Evolutionary conservation across 768 basidiomycete species (phyloP).

Genomic region (Fibroporia radiculosa): DNA sequence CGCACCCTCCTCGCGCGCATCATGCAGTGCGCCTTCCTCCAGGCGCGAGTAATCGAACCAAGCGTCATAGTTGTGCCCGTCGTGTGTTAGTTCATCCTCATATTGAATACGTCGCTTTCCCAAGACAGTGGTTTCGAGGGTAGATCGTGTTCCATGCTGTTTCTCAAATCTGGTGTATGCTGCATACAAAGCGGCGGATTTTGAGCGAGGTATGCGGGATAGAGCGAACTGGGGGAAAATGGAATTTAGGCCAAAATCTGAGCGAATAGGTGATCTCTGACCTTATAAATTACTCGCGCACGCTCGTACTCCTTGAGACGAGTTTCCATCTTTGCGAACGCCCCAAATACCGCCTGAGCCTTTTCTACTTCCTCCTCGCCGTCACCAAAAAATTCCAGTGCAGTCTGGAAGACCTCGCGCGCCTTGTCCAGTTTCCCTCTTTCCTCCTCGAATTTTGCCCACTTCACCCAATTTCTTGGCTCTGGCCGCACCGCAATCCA

Average conservation of each 20-base stretch:
- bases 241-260: neutral
- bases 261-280: conserved; percentile 24
- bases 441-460: conserved; percentile 61
- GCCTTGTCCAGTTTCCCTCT: conserved; percentile 55
- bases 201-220: conserved; percentile 84
- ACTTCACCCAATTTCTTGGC: conserved; percentile 57
- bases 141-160: conserved; percentile 84
- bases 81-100: conserved; percentile 89
- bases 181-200: conserved; percentile 81
- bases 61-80: conserved; percentile 91
- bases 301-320: conserved; percentile 94
- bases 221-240: conserved; percentile 78
- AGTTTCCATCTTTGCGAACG: conserved; percentile 97
- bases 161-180: conserved; percentile 98
- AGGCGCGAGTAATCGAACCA: conserved; percentile 97
- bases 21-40: conserved; percentile 81
- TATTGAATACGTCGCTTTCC: conserved; percentile 99
- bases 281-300: conserved; percentile 96
- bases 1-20: conserved; percentile 68
- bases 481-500: conserved; percentile 73
- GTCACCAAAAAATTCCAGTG: conserved; percentile 57
- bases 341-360: conserved; percentile 85
- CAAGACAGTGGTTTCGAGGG: conserved; percentile 88
- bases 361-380: conserved; percentile 62
- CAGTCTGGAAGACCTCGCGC: conserved; percentile 58